phyloP scores from a whole-genome alignment of 2,329 filamentous ascomycete species.

The Aspergillus ustus region DNA sequence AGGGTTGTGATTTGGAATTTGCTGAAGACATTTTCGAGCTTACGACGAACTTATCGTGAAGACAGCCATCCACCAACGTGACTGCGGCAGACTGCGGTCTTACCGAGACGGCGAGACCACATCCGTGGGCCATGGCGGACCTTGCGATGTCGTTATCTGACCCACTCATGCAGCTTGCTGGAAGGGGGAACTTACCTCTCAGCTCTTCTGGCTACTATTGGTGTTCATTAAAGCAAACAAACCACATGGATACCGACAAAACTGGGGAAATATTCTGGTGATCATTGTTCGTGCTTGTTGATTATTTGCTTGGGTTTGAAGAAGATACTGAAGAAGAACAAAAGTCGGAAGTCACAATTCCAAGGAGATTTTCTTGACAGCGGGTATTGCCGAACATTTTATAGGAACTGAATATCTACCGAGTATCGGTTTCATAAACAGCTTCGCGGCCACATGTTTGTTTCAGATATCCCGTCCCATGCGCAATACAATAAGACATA shows the following conservation, averaged over 20 bases:
- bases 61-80: not conserved
- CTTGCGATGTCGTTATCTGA: slow-evolving; percentile 1
- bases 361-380: not conserved
- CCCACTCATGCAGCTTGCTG: slow-evolving; percentile 15
- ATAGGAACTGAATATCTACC: not conserved
- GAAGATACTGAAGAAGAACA: not conserved
- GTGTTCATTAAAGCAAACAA: slow-evolving; percentile 9
- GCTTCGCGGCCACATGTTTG: not conserved
- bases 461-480: not conserved
- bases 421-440: not conserved
- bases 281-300: not conserved
- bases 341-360: not conserved
- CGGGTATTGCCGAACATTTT: slow-evolving; percentile 11
- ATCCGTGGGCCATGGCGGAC: not conserved
- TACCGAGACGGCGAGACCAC: not conserved
- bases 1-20: not conserved
- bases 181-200: slow-evolving; percentile 4
- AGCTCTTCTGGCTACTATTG: not conserved
- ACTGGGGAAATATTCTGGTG: not conserved
- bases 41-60: not conserved
- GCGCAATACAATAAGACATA: not conserved
- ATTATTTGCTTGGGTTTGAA: not conserved
- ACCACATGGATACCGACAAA: slow-evolving; percentile 8
- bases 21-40: not conserved
- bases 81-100: not conserved